These are phyloP conservation scores for Kluyveromyces aestuarii DNA, from an alignment of 805 yeast species.

Conservation along the genomic window DNA sequence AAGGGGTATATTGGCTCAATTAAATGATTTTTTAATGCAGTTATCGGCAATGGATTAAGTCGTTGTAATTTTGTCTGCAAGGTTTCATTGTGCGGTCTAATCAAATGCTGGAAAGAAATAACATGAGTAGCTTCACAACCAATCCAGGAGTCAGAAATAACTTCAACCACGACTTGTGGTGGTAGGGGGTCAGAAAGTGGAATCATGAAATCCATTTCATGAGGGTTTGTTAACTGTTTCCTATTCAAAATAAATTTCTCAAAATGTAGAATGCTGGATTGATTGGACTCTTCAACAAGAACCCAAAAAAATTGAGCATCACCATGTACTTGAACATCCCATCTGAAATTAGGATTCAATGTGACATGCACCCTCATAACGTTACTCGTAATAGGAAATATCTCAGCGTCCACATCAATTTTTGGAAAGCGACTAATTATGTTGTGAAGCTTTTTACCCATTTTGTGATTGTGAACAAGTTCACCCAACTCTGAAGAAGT, in stretches of 20 bases:
- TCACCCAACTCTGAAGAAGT: constrained; percentile 76
- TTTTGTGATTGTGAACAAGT: constrained; percentile 67
- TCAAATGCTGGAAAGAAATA: constrained; percentile 82
- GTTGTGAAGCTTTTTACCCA: constrained; percentile 57
- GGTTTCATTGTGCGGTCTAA: constrained; percentile 82
- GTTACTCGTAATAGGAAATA: constrained; percentile 79
- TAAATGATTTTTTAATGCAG: constrained; percentile 62
- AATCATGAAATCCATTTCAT: constrained; percentile 84
- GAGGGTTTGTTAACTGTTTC: constrained; percentile 43
- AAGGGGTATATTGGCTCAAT: constrained; percentile 70
- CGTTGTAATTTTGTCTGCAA: constrained; percentile 71
- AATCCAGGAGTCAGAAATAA: constrained; percentile 79
- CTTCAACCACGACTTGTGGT: constrained; percentile 72
- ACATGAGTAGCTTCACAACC: constrained; percentile 72
- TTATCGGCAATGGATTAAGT: constrained; percentile 76
- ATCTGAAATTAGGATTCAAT: constrained; percentile 67
- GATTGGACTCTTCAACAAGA: constrained; percentile 78
- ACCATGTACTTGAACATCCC: constrained; percentile 82
- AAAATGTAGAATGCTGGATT: constrained; percentile 64
- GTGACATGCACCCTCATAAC: constrained; percentile 74
- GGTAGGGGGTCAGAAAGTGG: constrained; percentile 89
- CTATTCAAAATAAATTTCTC: constrained; percentile 68
- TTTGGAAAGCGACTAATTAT: constrained; percentile 67
- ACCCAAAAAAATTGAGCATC: constrained; percentile 85
- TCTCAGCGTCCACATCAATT: constrained; percentile 65